Base-by-base conservation (phyloP, 2,329 filamentous ascomycete genomes). In the Nemania abortiva region DNA sequence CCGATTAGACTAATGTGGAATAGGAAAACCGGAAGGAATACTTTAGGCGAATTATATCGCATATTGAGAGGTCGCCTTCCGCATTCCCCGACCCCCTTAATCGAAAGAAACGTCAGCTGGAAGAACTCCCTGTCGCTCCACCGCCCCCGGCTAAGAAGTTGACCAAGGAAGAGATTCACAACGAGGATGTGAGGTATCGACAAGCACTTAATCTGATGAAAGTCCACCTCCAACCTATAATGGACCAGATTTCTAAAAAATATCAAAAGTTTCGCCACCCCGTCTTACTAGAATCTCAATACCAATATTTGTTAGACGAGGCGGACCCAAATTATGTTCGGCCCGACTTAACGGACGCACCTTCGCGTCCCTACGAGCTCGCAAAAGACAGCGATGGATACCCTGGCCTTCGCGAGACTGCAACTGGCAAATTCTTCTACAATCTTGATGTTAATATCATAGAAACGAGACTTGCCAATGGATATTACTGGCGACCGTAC, bases 381-480 rank as follows among this genome's bases (percentile, higher is more conserved):
- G 89, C 89, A 47, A 90, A 89, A 74, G 95, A 99, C 78, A 90
- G 90, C 71, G 88, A 96, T 72, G 95, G 92, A 9, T 89, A 92
- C 11, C 86, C 89, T 49, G 94, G 95, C 18, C 84, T 99, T 53
- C 85, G 89, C 47, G 92, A 98, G 72, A 90, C 89, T 5, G 86
- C 87, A 1, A 93, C 90, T 1, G 90, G 90, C 66, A 97, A 96
- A 79, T 96, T 95, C 79, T 98, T 91, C 80, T 98, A 98, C 84
- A 99, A 99, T 74, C 84, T 99, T 54, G 95, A 98, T 77, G 92
- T 95, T 11, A 91, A 91, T 3, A 95, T 92, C 0, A 98, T 99
- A 62, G 96, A 99, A 82, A 94, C 97, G 79, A 91, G 96, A n/a
- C 85, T 99, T 39, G 97, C 94, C 4, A 98, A 99, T 79, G 96